Percentiles rank a stretch among this genome's conserved stretches.
Evolutionary conservation across 352 stramenopile genomes (phyloP).

Genomic region (Globisporangium lucens): DNA sequence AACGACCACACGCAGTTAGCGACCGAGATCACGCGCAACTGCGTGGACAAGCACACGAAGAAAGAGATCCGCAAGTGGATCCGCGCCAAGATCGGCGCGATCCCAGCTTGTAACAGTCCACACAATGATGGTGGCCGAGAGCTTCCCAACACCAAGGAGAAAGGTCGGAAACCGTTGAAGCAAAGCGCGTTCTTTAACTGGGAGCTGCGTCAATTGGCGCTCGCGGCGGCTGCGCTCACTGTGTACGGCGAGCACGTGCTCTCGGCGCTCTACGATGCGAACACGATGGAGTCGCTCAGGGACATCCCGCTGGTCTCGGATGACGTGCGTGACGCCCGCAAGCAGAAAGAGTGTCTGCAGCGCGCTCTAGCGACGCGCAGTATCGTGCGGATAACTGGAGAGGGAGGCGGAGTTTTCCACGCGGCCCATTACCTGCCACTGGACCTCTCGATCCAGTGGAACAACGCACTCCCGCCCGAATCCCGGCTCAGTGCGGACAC

Average conservation of each 20-base stretch:
- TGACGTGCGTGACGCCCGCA: slow-evolving; percentile 3
- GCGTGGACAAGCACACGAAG: slow-evolving; percentile 8
- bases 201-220: slow-evolving; percentile 13
- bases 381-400: neutral
- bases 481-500: neutral
- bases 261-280: slow-evolving; percentile 5
- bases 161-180: neutral
- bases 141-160: neutral
- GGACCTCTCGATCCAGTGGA: slow-evolving; percentile 17
- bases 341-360: slow-evolving; percentile 9
- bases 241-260: slow-evolving; percentile 9
- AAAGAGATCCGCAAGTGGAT: slow-evolving; percentile 11
- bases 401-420: neutral
- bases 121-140: neutral
- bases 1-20: slow-evolving; percentile 11
- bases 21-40: slow-evolving; percentile 10
- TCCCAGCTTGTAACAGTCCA: neutral
- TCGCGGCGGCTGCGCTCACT: slow-evolving; percentile 8
- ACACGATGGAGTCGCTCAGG: neutral
- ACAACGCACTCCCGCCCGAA: slow-evolving; percentile 1
- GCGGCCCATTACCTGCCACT: slow-evolving; percentile 14
- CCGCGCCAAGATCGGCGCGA: slow-evolving; percentile 1
- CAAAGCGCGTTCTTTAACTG: slow-evolving; percentile 4
- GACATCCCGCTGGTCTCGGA: slow-evolving; percentile 17
- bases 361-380: neutral